Base-by-base conservation (phyloP, 2,329 filamentous ascomycete species). In the Pestalotiopsis sp. region DNA sequence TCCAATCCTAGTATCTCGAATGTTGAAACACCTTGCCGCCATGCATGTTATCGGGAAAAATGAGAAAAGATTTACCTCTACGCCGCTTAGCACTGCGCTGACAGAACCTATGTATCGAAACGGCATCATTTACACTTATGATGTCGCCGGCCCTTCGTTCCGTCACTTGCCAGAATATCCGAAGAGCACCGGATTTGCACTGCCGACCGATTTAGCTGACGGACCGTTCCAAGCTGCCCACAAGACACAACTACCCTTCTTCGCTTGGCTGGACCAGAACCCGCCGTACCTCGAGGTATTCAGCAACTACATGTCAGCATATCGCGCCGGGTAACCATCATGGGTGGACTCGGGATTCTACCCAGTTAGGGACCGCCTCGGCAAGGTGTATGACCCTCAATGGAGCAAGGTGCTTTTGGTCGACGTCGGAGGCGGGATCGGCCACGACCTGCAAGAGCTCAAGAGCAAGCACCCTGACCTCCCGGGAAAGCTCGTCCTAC, bases 221-320 rank as follows among this genome's bases (percentile, higher is more conserved):
- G 80, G 79, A 1, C 79, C 78, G 0, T 81, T 81, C 55, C 79
- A 81, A 66, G 68, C 68, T 10, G 79, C 78, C 0, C 78, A 81
- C 64, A 74, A 75, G 30, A 79, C 77, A 0, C 14, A 76, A 1
- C 71, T 80, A 3, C 71, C 76, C 0, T 78, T 81, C 61, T 81
- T 81, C 66, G 75, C 76, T 17, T 81, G 78, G 77, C 68, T 81
- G 0, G 74, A 77, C 24, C 71, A 73, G 1, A 80, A 76, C 10
- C 77, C 79, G 0, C 78, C 78, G 4, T 72, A 80, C 66, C 72
- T 80, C 0, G 69, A 75, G 7, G 64, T 72, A 7, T 80, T 81
- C 67, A 75, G 75, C 64, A 77, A 70, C 24, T 80, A 79, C 67
- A 81, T 81, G 79, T 71, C 71, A 1, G 76, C 78, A 7, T 81